Conservation (phyloP, 352 stramenopile species). For the Globisporangium splendens region DNA sequence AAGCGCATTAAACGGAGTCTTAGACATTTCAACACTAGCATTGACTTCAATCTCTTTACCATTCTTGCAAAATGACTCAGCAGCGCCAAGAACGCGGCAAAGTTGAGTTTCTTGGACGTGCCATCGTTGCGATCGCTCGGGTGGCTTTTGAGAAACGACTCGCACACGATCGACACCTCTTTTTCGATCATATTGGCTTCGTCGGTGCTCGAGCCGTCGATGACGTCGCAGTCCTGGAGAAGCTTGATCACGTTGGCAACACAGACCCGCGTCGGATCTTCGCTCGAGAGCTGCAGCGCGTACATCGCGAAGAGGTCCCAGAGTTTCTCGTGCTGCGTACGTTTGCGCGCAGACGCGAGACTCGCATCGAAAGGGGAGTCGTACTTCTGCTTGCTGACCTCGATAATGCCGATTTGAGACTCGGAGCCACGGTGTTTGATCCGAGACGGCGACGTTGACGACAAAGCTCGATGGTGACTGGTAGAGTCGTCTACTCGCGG, state of each 20-base stretch:
- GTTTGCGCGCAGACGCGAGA: constrained; percentile 44
- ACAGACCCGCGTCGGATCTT: constrained; percentile 72
- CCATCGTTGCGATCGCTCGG: constrained; percentile 52
- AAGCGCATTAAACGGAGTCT: background rate
- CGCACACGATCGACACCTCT: constrained; percentile 73
- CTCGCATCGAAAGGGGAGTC: constrained; percentile 65
- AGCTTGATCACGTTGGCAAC: constrained; percentile 66
- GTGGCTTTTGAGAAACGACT: constrained; percentile 59
- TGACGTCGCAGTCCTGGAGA: constrained; percentile 73
- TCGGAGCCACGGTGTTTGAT: no score
- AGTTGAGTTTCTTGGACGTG: constrained; percentile 60
- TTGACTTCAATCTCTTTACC: constrained; percentile 18
- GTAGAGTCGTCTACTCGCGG: constrained; percentile 6
- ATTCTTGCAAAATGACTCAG: constrained; percentile 69
- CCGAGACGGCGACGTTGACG: background rate
- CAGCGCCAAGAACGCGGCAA: constrained; percentile 63
- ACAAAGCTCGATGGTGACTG: constrained; percentile 8
- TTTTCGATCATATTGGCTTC: constrained; percentile 67
- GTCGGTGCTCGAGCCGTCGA: constrained; percentile 45
- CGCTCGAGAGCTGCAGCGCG: constrained; percentile 67
- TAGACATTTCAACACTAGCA: background rate
- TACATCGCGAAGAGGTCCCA: constrained; percentile 82
- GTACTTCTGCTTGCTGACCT: constrained; percentile 39
- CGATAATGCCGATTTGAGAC: background rate
- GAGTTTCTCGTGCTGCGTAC: constrained; percentile 63